These are phyloP conservation scores for Suillus subaureus DNA, from an alignment of 768 basidiomycete species.

Conservation along the genomic window DNA sequence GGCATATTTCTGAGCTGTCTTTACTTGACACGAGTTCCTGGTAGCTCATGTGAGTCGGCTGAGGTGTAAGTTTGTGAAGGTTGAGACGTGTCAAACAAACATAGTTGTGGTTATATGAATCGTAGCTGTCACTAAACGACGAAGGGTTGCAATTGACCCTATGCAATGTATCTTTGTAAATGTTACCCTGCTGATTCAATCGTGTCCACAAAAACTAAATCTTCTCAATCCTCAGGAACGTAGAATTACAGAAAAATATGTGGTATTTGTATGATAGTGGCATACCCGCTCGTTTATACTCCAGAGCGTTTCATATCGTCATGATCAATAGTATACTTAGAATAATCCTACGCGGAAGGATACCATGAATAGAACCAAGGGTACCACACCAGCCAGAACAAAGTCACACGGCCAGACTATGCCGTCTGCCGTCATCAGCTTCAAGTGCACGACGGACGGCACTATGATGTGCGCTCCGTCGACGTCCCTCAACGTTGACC, in stretches of 20 bases:
- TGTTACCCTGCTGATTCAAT: background rate
- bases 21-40: slow-evolving; percentile 4
- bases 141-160: slow-evolving; percentile 6
- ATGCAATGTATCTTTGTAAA: slow-evolving; percentile 1
- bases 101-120: slow-evolving; percentile 4
- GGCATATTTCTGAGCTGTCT: slow-evolving; percentile 31
- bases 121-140: background rate
- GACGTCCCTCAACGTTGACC: slow-evolving; percentile 60
- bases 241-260: slow-evolving; percentile 32
- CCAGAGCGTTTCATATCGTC: slow-evolving; percentile 19
- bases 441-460: slow-evolving; percentile 38
- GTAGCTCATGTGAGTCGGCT: slow-evolving; percentile 2
- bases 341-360: slow-evolving; percentile 35
- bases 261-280: slow-evolving; percentile 27
- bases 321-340: slow-evolving; percentile 32
- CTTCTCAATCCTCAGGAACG: background rate
- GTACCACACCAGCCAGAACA: slow-evolving; percentile 8
- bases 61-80: slow-evolving; percentile 8
- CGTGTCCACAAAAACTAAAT: background rate
- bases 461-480: slow-evolving; percentile 40
- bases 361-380: slow-evolving; percentile 20
- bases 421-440: slow-evolving; percentile 58
- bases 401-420: slow-evolving; percentile 65
- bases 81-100: slow-evolving; percentile 1
- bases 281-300: slow-evolving; percentile 14